Percentiles rank a stretch among this genome's conserved stretches.
phyloP scores from a whole-genome alignment of 306 rosid genomes.

The Trifolium subterraneum region DNA sequence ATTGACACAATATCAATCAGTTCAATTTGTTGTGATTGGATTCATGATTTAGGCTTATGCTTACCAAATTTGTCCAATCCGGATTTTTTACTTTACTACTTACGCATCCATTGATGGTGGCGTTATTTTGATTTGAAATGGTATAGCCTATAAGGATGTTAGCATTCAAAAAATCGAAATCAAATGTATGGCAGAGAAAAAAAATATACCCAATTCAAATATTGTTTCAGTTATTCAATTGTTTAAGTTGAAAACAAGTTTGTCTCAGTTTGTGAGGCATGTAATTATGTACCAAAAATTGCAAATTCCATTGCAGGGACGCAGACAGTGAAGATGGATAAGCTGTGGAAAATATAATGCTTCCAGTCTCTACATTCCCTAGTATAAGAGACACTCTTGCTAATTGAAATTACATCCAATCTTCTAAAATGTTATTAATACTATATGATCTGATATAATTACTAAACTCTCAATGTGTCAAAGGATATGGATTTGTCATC shows the following conservation, averaged over 20 bases:
- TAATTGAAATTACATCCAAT: not conserved
- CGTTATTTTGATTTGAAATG: not conserved
- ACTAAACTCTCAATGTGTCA: conserved; percentile 32
- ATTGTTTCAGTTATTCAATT: conserved; percentile 4
- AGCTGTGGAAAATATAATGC: conserved; percentile 3
- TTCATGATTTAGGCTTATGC: not conserved
- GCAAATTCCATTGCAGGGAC: not conserved
- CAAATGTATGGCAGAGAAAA: not conserved
- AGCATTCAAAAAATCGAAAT: not conserved
- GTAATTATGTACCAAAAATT: not conserved
- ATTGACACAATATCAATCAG: no score
- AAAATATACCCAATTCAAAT: not conserved
- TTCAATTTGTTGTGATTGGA: no score
- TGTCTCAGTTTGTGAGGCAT: not conserved
- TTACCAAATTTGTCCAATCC: not conserved
- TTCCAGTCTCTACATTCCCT: not conserved
- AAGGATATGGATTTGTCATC: conserved; percentile 60
- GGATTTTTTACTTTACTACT: not conserved
- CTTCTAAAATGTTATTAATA: not conserved
- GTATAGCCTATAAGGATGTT: not conserved
- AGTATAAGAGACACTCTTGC: conserved; percentile 2
- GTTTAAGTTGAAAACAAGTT: conserved; percentile 10
- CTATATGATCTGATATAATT: not conserved
- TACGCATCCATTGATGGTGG: not conserved
- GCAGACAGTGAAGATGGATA: not conserved